Conservation (phyloP, 176 grass and related monocot genomes). For the Aechmea fasciata region DNA sequence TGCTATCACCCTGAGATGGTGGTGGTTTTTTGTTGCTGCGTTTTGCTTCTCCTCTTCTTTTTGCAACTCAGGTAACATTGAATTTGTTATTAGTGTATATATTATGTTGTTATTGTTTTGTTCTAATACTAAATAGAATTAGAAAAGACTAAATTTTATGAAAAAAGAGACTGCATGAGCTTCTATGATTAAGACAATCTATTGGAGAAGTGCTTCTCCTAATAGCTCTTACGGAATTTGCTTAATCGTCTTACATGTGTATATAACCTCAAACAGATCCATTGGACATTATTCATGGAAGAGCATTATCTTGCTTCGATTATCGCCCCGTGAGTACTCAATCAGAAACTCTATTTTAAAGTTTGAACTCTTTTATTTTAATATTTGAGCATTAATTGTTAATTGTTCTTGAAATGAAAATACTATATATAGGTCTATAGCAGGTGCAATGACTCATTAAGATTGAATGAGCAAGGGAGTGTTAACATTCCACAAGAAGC, state of each 20-base stretch:
- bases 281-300: constrained; percentile 1
- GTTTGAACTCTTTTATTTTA: not conserved
- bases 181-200: too few relatives aligned
- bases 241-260: constrained; percentile 2
- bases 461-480: constrained; percentile 33
- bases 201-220: too few relatives aligned
- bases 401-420: not conserved
- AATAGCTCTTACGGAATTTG: not conserved
- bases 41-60: constrained; percentile 19
- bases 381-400: not conserved
- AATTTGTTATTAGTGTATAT: too few relatives aligned
- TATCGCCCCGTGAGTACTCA: constrained; percentile 22
- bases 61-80: constrained; percentile 22
- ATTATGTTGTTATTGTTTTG: too few relatives aligned
- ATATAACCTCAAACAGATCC: not conserved
- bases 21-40: constrained; percentile 13
- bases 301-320: constrained; percentile 51
- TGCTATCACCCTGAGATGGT: not conserved
- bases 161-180: too few relatives aligned
- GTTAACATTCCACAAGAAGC: constrained; percentile 21
- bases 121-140: too few relatives aligned
- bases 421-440: constrained; percentile 52
- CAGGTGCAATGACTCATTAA: constrained; percentile 36
- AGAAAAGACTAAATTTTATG: too few relatives aligned
- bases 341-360: too few relatives aligned